Evolutionary conservation across 306 rosid genomes (phyloP).

Genomic region (Trifolium pratense): DNA sequence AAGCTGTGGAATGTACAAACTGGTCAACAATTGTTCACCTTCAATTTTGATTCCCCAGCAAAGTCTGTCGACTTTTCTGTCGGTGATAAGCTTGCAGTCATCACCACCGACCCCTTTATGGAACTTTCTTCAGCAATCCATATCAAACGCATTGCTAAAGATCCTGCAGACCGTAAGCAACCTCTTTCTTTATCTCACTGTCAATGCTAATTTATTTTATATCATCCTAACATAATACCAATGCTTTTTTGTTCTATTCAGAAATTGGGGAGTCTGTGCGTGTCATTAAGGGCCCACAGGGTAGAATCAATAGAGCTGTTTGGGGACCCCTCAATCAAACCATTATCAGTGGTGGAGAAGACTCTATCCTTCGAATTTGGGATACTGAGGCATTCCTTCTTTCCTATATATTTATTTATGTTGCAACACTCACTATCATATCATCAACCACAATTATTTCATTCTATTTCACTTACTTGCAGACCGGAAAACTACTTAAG

Average conservation of each 20-base stretch:
- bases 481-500: conserved; percentile 81
- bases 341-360: conserved; percentile 93
- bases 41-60: conserved; percentile 75
- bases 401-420: neutral
- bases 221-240: neutral
- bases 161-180: conserved; percentile 60
- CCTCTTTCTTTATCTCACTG: neutral
- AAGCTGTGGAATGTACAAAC: conserved; percentile 81
- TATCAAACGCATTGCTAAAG: conserved; percentile 68
- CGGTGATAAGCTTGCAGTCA: conserved; percentile 69
- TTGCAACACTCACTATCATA: neutral
- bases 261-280: conserved; percentile 80
- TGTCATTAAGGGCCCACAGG: conserved; percentile 79
- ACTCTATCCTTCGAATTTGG: conserved; percentile 81
- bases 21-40: conserved; percentile 76
- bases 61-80: conserved; percentile 73
- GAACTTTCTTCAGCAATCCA: conserved; percentile 74
- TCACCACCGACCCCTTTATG: conserved; percentile 83
- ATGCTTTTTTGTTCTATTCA: conserved; percentile 36
- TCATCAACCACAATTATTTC: neutral
- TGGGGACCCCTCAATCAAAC: conserved; percentile 92
- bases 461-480: conserved; percentile 23
- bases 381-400: conserved; percentile 67
- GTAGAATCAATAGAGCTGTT: conserved; percentile 90
- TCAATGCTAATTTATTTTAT: neutral